These are phyloP conservation scores for Fusarium sp. DNA, from an alignment of 2,329 filamentous ascomycete genomes.

Conservation along the genomic window DNA sequence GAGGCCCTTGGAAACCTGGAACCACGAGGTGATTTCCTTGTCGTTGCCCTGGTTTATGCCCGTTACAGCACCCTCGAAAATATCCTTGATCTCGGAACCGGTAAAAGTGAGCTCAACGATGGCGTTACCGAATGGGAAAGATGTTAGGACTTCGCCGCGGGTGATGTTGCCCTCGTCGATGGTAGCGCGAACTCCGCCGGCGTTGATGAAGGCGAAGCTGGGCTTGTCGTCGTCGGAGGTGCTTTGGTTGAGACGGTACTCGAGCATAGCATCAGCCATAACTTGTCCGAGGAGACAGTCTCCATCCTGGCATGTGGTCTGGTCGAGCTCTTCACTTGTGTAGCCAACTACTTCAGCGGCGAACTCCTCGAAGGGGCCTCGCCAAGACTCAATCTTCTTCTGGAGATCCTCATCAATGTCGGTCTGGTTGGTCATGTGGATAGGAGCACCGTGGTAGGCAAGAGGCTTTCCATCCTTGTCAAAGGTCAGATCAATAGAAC, in stretches of 20 bases:
- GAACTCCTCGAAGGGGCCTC: conserved; percentile 69
- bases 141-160: conserved; percentile 70
- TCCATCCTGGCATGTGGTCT: conserved; percentile 65
- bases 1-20: conserved; percentile 69
- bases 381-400: conserved; percentile 68
- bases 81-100: conserved; percentile 65
- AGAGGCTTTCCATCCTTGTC: conserved; percentile 69
- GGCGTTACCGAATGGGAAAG: conserved; percentile 74
- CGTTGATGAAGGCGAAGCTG: conserved; percentile 71
- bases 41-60: conserved; percentile 65
- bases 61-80: conserved; percentile 69
- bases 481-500: conserved; percentile 74
- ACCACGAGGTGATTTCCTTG: conserved; percentile 65
- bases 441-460: conserved; percentile 70
- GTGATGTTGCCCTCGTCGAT: conserved; percentile 72
- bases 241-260: conserved; percentile 65
- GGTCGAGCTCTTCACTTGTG: conserved; percentile 67
- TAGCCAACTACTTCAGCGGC: conserved; percentile 67
- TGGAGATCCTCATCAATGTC: conserved; percentile 67
- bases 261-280: conserved; percentile 69
- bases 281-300: conserved; percentile 70
- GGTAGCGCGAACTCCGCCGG: conserved; percentile 71
- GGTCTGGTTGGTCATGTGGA: conserved; percentile 72
- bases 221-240: conserved; percentile 49
- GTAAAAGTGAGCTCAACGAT: conserved; percentile 67